Evolutionary conservation across 176 grass and related monocot genomes (phyloP).

Genomic region (Themeda triandra): DNA sequence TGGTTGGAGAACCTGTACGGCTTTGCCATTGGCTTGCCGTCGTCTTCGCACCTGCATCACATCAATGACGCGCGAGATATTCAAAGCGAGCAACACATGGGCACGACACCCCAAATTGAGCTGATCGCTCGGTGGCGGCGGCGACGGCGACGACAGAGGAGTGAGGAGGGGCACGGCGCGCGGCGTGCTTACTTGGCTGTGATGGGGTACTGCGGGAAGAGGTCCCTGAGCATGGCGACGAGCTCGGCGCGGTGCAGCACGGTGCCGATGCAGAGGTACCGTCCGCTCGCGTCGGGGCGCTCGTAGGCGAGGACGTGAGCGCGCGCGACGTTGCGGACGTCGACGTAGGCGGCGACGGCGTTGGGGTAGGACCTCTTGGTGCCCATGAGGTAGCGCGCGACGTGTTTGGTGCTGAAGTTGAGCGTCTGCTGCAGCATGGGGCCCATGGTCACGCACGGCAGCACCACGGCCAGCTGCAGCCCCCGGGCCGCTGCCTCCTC

Average conservation of each 20-base stretch:
- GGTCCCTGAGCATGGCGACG: constrained; percentile 1
- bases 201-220: constrained; percentile 30
- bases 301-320: constrained; percentile 11
- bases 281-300: neutral
- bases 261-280: constrained; percentile 39
- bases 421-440: neutral
- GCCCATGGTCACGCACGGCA: constrained; percentile 20
- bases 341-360: too few species aligned
- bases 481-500: constrained; percentile 24
- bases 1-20: too few species aligned
- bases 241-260: constrained; percentile 35
- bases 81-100: too few species aligned
- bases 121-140: too few species aligned
- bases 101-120: too few species aligned
- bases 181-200: neutral
- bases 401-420: too few species aligned
- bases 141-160: too few species aligned
- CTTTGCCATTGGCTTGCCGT: neutral
- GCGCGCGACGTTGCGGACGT: too few species aligned
- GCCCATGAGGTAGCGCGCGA: too few species aligned
- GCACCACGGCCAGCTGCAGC: constrained; percentile 31
- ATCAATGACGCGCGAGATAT: too few species aligned
- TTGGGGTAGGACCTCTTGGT: too few species aligned
- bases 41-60: constrained; percentile 22
- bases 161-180: too few species aligned